Percentiles rank a stretch among this genome's conserved stretches.
Conservation (phyloP, 225 moss, liverwort and hornwort genomes). For the Asterella californica region DNA sequence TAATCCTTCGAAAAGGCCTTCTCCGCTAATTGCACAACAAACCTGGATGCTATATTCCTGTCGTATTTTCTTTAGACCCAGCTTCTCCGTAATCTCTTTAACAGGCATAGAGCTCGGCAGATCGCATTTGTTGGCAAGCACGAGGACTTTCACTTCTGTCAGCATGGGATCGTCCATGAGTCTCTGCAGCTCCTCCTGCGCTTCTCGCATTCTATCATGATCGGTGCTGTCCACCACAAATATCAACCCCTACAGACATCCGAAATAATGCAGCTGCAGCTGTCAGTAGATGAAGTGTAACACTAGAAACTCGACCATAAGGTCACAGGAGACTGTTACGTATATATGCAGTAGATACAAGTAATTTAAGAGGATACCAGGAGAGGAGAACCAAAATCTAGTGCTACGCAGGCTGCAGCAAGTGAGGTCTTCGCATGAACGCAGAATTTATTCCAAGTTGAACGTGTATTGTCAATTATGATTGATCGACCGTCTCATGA, state of each 20-base stretch:
- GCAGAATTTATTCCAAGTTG: no score
- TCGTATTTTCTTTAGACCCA: conserved; percentile 41
- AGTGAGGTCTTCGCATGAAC: neutral
- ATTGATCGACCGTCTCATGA: neutral
- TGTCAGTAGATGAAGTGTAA: neutral
- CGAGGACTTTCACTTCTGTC: conserved; percentile 40
- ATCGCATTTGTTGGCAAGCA: conserved; percentile 66
- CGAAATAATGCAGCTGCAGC: neutral
- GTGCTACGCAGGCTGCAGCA: neutral
- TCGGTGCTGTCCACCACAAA: conserved; percentile 70
- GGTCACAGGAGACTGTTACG: no score
- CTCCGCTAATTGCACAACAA: conserved; percentile 57
- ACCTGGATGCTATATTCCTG: conserved; percentile 52
- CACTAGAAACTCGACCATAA: neutral
- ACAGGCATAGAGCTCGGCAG: conserved; percentile 42
- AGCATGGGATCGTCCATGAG: conserved; percentile 46
- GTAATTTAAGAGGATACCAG: neutral
- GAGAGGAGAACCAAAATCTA: neutral
- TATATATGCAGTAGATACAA: no score
- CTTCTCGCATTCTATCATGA: conserved; percentile 51
- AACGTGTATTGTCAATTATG: neutral
- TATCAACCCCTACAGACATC: conserved; percentile 52
- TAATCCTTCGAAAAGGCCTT: conserved; percentile 37
- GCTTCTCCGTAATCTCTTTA: conserved; percentile 47
- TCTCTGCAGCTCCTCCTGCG: conserved; percentile 63